Base-by-base conservation (phyloP, 176 grass and related monocot genomes). In the Oryza glaberrima region DNA sequence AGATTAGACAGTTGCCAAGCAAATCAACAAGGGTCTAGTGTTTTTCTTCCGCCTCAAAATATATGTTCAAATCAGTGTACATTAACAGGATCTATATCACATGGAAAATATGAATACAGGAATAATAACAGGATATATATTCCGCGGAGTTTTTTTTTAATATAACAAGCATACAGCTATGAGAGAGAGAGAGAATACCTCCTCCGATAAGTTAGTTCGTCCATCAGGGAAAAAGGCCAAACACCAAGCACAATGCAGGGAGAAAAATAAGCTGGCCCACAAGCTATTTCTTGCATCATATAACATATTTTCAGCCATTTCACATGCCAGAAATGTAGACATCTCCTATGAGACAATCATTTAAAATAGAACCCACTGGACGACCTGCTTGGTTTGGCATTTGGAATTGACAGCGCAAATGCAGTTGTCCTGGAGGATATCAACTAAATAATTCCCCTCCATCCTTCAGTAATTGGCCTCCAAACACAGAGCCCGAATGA, bases 181-280 rank as follows among this genome's bases (percentile, higher is more conserved):
- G 26, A 35, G 3, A 38, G 36, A 5, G 5, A 47, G 16, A 49
- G 38, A n/a, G 5, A 48, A 49, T 22, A 65, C 30, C 9, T 76
- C 32, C 63, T 8, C 72, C 45, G 63, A 68, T 28, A 84, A 69
- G 32, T 68, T 76, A 76, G 72, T 16, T 67, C 28, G 63, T 84
- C 72, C 82, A 28, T 76, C 14, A 43, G n/a, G 63, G 4, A 17
- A 19, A 74, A 28, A 15, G 12, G 44, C 17, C 70, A 65, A 47
- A 46, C 12, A 11, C 54, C 40, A 66, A 83, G 65, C 16, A 83
- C 61, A 51, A 54, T 34, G 58, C 58, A 65, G 70, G 45, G 61
- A 82, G 82, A 77, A 49, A 69, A 84, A 77, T 64, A 2, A 77
- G 82, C 64, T 67, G 14, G 63, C 68, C 82, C 82, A 52, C 73